phyloP scores from a whole-genome alignment of 2,329 filamentous ascomycete genomes.

The Parastagonospora nodorum region DNA sequence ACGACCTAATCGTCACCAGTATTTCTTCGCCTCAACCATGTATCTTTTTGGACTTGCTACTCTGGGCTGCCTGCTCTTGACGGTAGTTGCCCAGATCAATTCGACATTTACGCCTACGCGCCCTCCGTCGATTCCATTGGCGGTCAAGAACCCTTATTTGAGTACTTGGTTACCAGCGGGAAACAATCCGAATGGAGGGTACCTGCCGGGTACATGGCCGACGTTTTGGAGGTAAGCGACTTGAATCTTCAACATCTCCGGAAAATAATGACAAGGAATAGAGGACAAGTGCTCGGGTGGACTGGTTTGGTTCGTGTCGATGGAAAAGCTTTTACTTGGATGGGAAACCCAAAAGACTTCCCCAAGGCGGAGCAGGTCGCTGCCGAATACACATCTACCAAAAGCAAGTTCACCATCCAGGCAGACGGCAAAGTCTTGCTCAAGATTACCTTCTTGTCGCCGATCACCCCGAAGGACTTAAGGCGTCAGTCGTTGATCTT shows the following conservation, averaged over 20 bases:
- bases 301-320: slow-evolving; percentile 73
- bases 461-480: slow-evolving; percentile 69
- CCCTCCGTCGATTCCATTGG: slow-evolving; percentile 72
- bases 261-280: slow-evolving; percentile 10
- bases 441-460: slow-evolving; percentile 73
- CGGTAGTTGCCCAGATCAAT: slow-evolving; percentile 8
- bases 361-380: slow-evolving; percentile 62
- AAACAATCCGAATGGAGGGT: slow-evolving; percentile 65
- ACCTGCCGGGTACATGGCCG: slow-evolving; percentile 72
- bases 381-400: slow-evolving; percentile 73
- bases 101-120: slow-evolving; percentile 68
- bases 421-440: slow-evolving; percentile 66
- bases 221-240: slow-evolving; percentile 68
- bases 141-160: slow-evolving; percentile 76
- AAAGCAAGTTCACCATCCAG: slow-evolving; percentile 71
- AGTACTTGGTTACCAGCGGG: slow-evolving; percentile 71
- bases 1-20: too few relatives aligned
- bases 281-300: slow-evolving; percentile 66
- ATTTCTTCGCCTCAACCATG: too few relatives aligned
- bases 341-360: slow-evolving; percentile 57
- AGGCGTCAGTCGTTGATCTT: slow-evolving; percentile 71
- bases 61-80: too few relatives aligned
- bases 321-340: slow-evolving; percentile 33
- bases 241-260: slow-evolving; percentile 25
- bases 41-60: too few relatives aligned